These are phyloP conservation scores for Thalassiosira profunda DNA, from an alignment of 108 stramenopile species.

Conservation along the genomic window DNA sequence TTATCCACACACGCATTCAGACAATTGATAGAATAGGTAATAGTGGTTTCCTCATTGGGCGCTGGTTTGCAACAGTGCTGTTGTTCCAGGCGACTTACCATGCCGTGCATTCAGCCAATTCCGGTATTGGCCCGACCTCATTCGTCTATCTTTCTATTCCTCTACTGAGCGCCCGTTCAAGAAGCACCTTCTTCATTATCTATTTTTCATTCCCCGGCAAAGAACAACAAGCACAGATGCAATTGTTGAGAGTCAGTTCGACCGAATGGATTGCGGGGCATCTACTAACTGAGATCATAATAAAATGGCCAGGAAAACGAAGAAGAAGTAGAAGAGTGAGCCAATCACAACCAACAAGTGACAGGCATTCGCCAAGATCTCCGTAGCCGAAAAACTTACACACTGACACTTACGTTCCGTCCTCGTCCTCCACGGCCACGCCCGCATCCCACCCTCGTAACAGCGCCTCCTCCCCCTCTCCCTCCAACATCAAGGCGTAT, in stretches of 20 bases:
- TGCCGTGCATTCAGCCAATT: no score
- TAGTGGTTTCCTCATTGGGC: conserved; percentile 15
- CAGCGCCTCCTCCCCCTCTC: conserved; percentile 10
- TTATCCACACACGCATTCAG: conserved; percentile 17
- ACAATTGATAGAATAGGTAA: conserved; percentile 22
- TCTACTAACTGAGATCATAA: background rate
- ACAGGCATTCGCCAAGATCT: background rate
- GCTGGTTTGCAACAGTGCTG: no score
- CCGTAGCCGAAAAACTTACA: no score
- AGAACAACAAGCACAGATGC: no score
- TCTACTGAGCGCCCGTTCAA: no score
- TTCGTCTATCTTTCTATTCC: no score
- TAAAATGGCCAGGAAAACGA: background rate
- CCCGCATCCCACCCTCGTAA: conserved; percentile 26
- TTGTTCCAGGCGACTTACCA: no score
- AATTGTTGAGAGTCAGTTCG: no score
- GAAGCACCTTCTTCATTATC: no score
- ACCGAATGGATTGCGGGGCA: background rate
- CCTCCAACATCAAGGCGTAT: conserved; percentile 8
- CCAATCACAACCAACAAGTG: background rate
- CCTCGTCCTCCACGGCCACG: conserved; percentile 14
- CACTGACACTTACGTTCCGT: conserved; percentile 19
- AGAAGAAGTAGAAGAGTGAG: background rate
- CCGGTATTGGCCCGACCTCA: no score
- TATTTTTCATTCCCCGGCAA: no score